Percentiles rank a stretch among this genome's conserved stretches.
phyloP scores from a whole-genome alignment of 2,329 filamentous ascomycete genomes.

The Fusarium miscanthi region DNA sequence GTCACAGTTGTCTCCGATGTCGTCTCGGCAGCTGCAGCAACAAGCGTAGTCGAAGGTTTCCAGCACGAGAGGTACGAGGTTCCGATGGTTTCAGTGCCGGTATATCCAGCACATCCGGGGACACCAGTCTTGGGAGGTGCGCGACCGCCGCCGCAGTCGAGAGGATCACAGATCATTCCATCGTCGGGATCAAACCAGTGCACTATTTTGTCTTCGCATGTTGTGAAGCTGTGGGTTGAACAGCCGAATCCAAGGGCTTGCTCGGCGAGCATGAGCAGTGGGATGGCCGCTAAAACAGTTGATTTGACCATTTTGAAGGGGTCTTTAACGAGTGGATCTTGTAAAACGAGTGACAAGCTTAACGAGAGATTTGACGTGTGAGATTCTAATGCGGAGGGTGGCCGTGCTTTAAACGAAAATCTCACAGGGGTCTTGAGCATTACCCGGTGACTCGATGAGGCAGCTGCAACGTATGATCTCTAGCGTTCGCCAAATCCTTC shows the following conservation, averaged over 20 bases:
- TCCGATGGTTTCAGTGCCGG: constrained; percentile 48
- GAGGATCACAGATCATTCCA: constrained; percentile 62
- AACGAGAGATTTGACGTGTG: neutral
- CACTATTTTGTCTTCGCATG: constrained; percentile 40
- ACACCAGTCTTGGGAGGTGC: constrained; percentile 62
- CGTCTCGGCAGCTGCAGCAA: neutral
- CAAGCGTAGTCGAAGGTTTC: constrained; percentile 20
- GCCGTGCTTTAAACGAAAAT: neutral
- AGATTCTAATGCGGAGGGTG: neutral
- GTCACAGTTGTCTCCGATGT: neutral
- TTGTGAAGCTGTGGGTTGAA: constrained; percentile 28
- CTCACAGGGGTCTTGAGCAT: neutral
- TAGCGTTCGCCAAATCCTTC: neutral
- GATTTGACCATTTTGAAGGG: constrained; percentile 12
- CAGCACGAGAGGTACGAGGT: constrained; percentile 35
- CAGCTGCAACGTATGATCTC: neutral
- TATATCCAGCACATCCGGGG: constrained; percentile 60
- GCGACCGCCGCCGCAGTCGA: constrained; percentile 66
- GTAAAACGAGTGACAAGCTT: constrained; percentile 8
- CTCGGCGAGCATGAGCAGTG: constrained; percentile 24
- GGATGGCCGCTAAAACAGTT: neutral
- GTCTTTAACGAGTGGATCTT: neutral
- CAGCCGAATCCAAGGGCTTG: constrained; percentile 23
- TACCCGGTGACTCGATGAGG: neutral
- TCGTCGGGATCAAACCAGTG: constrained; percentile 60